Evolutionary conservation across 2,329 filamentous ascomycete genomes (phyloP).

Genomic region (Phialophora verrucosa): DNA sequence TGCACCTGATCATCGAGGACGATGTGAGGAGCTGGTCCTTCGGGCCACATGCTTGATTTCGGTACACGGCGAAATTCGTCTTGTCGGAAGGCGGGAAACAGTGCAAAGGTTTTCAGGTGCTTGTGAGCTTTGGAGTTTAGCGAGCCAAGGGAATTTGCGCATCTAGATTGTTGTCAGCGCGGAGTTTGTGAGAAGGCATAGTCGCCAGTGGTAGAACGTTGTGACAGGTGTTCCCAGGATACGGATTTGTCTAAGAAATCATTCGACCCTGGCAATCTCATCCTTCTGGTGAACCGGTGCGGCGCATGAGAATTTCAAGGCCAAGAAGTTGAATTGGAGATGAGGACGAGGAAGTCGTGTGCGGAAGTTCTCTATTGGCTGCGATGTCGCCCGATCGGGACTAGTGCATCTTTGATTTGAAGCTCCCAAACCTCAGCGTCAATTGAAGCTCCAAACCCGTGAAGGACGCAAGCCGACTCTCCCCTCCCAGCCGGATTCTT

Average conservation of each 20-base stretch:
- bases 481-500: slow-evolving; percentile 27
- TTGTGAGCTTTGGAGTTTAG: neutral
- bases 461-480: slow-evolving; percentile 22
- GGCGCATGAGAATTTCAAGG: too few relatives aligned
- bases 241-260: neutral
- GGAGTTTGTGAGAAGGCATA: neutral
- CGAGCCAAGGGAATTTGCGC: neutral
- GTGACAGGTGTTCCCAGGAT: neutral
- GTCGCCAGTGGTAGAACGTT: neutral
- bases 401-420: slow-evolving; percentile 20
- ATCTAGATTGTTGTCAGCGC: neutral
- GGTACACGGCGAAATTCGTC: neutral
- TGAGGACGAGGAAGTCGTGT: neutral
- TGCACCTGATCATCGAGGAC: slow-evolving; percentile 70
- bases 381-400: slow-evolving; percentile 1
- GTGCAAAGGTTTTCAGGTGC: neutral
- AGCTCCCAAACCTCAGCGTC: slow-evolving; percentile 16
- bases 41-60: slow-evolving; percentile 24
- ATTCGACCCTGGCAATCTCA: neutral
- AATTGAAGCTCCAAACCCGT: slow-evolving; percentile 28
- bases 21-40: slow-evolving; percentile 64
- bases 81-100: neutral
- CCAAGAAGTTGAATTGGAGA: neutral
- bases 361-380: neutral
- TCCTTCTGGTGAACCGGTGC: neutral